Percentiles rank a stretch among this genome's conserved stretches.
Evolutionary conservation across 371 early-diverging fungal genomes (phyloP).

Genomic region (Entomophthora muscae): DNA sequence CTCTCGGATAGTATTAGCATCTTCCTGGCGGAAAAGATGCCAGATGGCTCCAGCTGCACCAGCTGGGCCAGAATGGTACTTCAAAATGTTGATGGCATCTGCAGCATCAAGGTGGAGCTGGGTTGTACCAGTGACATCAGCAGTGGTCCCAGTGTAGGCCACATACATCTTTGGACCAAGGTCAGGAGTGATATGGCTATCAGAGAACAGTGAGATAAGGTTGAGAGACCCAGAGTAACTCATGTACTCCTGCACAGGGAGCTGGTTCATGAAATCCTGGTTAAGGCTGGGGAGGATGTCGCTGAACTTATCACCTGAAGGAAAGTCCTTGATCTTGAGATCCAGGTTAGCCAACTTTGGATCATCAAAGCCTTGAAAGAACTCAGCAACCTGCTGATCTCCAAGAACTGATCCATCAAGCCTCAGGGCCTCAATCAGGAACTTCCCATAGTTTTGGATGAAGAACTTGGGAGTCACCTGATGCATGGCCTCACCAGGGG

Average conservation of each 20-base stretch:
- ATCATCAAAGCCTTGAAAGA: neutral
- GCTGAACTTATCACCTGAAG: constrained; percentile 29
- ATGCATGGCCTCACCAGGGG: neutral
- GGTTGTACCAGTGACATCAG: constrained; percentile 26
- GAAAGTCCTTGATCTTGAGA: constrained; percentile 37
- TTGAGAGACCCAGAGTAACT: constrained; percentile 32
- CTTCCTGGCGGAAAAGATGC: constrained; percentile 39
- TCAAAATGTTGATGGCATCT: constrained; percentile 57
- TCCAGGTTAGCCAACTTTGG: neutral
- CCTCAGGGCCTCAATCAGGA: neutral
- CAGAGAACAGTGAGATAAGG: constrained; percentile 27
- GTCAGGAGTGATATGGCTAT: constrained; percentile 32
- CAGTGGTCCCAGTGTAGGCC: constrained; percentile 19
- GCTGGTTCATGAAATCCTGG: constrained; percentile 25
- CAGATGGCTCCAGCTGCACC: constrained; percentile 31
- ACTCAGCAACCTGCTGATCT: neutral
- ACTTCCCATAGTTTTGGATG: neutral
- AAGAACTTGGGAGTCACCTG: neutral
- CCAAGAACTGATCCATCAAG: neutral
- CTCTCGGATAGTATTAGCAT: constrained; percentile 19
- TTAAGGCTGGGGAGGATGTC: constrained; percentile 27
- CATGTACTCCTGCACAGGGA: constrained; percentile 42
- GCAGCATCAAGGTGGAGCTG: constrained; percentile 52
- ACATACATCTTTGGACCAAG: constrained; percentile 60
- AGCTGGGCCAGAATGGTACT: constrained; percentile 8